A percentile compares a stretch with the other conserved stretches of the same genome.
Conservation (phyloP, 2,329 filamentous ascomycete species). For the Scytalidium sp. region DNA sequence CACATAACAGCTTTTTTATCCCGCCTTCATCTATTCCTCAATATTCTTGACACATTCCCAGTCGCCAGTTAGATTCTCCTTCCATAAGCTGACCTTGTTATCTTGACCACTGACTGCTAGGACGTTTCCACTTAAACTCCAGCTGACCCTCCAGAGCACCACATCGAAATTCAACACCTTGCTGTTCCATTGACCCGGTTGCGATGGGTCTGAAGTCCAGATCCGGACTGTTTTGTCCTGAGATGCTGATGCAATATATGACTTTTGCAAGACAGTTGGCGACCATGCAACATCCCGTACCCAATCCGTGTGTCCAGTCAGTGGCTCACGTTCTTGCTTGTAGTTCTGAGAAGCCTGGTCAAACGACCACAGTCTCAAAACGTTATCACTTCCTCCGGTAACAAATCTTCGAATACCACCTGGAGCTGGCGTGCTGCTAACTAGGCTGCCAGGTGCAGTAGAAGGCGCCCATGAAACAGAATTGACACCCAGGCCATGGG, state of each 20-base stretch:
- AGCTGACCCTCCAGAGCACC: slow-evolving; percentile 93
- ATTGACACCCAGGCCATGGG: slow-evolving; percentile 93
- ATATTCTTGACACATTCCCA: slow-evolving; percentile 98
- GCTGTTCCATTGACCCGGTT: slow-evolving; percentile 73
- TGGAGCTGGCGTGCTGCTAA: slow-evolving; percentile 65
- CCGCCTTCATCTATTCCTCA: slow-evolving; percentile 64
- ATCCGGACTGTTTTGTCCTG: slow-evolving; percentile 98
- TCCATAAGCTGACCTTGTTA: slow-evolving; percentile 97
- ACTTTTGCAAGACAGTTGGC: slow-evolving; percentile 90
- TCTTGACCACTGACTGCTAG: slow-evolving; percentile 90
- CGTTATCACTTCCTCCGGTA: slow-evolving; percentile 90
- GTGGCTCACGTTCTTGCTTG: slow-evolving; percentile 58
- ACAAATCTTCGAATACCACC: slow-evolving; percentile 78
- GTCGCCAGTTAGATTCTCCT: slow-evolving; percentile 93
- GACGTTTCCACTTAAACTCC: slow-evolving; percentile 96
- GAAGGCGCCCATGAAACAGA: slow-evolving; percentile 93
- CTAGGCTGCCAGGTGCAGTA: slow-evolving; percentile 77
- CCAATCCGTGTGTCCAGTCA: slow-evolving; percentile 90
- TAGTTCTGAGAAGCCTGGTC: slow-evolving; percentile 61
- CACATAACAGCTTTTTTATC: neutral
- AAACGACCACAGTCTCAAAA: slow-evolving; percentile 90
- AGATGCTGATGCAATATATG: slow-evolving; percentile 91
- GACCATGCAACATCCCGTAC: slow-evolving; percentile 97
- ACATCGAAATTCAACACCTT: slow-evolving; percentile 86
- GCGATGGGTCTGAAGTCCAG: slow-evolving; percentile 77